phyloP scores from a whole-genome alignment of 2,329 filamentous ascomycete species.

The Clarireedia sp. region DNA sequence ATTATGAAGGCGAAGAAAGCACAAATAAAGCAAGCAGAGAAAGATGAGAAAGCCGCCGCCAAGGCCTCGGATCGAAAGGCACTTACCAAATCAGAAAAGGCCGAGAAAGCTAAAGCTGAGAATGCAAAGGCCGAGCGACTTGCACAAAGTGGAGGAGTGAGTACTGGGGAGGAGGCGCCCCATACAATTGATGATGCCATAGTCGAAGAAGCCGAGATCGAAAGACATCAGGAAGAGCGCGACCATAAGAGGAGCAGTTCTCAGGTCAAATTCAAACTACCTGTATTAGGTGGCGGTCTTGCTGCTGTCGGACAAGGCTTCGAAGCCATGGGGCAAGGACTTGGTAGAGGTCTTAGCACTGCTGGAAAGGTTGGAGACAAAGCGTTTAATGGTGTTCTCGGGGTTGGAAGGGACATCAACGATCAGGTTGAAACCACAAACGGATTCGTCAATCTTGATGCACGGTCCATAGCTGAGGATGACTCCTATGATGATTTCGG shows the following conservation, averaged over 20 bases:
- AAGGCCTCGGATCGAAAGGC: conserved; percentile 35
- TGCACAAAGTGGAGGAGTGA: conserved; percentile 44
- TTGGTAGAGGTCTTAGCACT: conserved; percentile 23
- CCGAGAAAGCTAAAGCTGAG: conserved; percentile 21
- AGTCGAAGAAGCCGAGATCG: conserved; percentile 30
- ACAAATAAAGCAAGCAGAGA: conserved; percentile 54
- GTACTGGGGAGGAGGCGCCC: conserved; percentile 45
- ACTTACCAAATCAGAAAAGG: conserved; percentile 29
- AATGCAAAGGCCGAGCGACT: conserved; percentile 34
- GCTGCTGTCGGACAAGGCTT: conserved; percentile 25
- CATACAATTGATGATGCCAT: conserved; percentile 43
- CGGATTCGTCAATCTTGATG: conserved; percentile 26
- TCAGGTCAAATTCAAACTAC: conserved; percentile 19
- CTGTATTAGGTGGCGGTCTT: conserved; percentile 21
- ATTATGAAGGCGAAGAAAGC: conserved; percentile 73
- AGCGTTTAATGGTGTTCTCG: conserved; percentile 38
- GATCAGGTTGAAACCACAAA: conserved; percentile 46
- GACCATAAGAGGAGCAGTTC: conserved; percentile 6
- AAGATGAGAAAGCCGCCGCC: conserved; percentile 39
- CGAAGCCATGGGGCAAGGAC: conserved; percentile 22
- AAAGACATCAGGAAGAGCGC: conserved; percentile 12
- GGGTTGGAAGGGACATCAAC: conserved; percentile 43
- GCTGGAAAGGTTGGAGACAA: conserved; percentile 34
- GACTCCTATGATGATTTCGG: conserved; percentile 26
- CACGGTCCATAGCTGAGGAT: conserved; percentile 15